Evolutionary conservation across 306 rosid species (phyloP).

Genomic region (Quercus suber): DNA sequence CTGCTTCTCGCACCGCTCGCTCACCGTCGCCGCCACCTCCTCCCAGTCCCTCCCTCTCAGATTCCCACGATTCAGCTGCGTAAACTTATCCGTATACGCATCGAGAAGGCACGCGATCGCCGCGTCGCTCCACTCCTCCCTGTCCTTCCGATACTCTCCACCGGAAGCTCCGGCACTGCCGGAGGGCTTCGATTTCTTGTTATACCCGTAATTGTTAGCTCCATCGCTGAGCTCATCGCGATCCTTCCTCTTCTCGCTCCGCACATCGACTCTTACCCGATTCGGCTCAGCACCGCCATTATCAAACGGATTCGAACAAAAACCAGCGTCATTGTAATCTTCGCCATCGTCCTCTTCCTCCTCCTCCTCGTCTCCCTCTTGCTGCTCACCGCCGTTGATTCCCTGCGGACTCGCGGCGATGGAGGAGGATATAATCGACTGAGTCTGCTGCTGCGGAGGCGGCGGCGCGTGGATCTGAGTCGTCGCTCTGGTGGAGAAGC

Average conservation of each 20-base stretch:
- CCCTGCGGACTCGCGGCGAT: conserved; percentile 27
- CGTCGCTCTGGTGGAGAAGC: conserved; percentile 36
- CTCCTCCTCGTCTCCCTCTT: conserved; percentile 7
- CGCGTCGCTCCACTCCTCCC: conserved; percentile 98
- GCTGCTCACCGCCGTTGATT: conserved; percentile 21
- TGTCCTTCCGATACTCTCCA: conserved; percentile 82
- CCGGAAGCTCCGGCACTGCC: conserved; percentile 5
- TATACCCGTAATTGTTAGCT: conserved; percentile 43
- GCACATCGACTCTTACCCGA: conserved; percentile 24
- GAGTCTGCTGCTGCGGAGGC: conserved; percentile 18
- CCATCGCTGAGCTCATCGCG: conserved; percentile 68
- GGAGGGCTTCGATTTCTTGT: conserved; percentile 47
- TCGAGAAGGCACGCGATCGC: conserved; percentile 83
- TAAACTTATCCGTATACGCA: conserved; percentile 88
- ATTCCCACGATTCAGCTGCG: conserved; percentile 87
- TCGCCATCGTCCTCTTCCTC: conserved; percentile 46
- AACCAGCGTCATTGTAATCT: conserved; percentile 45
- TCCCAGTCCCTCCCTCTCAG: conserved; percentile 96
- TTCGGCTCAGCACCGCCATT: conserved; percentile 52
- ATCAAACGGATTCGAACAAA: conserved; percentile 50
- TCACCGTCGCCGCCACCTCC: conserved; percentile 83
- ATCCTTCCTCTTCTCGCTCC: conserved; percentile 60
- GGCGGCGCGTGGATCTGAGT: conserved; percentile 35
- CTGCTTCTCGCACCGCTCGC: conserved; percentile 77
- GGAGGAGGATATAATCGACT: background rate